phyloP scores from a whole-genome alignment of 148 eudicot genomes.

The Vaccinium darrowii region DNA sequence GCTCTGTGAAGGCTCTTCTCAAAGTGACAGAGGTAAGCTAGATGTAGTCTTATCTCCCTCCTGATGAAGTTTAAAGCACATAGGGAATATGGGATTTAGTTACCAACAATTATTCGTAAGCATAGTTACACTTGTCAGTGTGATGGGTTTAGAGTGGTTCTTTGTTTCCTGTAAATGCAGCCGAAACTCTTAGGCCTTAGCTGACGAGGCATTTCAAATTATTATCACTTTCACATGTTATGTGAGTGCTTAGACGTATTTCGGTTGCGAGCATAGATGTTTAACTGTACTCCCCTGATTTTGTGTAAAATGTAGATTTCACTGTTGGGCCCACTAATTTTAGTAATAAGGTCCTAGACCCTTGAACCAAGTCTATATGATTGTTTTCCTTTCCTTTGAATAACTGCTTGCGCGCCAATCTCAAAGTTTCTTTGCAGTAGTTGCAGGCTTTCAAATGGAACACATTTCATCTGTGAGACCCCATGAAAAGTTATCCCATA shows the following conservation, averaged over 20 bases:
- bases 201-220: neutral
- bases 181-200: neutral
- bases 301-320: neutral
- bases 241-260: neutral
- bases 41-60: neutral
- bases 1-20: slow-evolving; percentile 67
- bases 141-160: slow-evolving; percentile 1
- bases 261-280: neutral
- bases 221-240: neutral
- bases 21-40: slow-evolving; percentile 90
- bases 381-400: neutral
- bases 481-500: too few relatives aligned
- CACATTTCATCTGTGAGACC: neutral
- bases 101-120: neutral
- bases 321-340: too few relatives aligned
- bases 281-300: neutral
- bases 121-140: neutral
- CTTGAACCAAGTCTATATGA: neutral
- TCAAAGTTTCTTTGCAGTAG: neutral
- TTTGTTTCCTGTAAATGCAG: slow-evolving; percentile 16
- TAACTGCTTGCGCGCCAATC: neutral
- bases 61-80: neutral
- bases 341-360: neutral
- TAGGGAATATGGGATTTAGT: neutral
- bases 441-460: neutral